Base-by-base conservation (phyloP, 352 stramenopile species). In the Hyaloperonospora brassicae region DNA sequence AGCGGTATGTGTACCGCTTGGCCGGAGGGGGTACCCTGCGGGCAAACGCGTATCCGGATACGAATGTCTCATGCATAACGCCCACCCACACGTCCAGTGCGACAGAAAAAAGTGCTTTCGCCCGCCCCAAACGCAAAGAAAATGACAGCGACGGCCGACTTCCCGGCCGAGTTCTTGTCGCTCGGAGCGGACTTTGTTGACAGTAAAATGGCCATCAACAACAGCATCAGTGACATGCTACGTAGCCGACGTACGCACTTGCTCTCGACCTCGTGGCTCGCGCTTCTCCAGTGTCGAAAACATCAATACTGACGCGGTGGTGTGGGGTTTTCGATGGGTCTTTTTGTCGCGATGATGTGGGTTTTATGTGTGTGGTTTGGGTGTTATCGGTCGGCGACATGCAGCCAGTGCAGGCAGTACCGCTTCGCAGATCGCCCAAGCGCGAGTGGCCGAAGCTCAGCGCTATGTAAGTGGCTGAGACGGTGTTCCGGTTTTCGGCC, bases 141-240 rank as follows among this genome's bases (percentile, higher is more conserved):
- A 21, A 57, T 39, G 50, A 41, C 38, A 51, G 55, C 53, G 47
- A 70, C 70, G 63, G 58, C 60, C 51, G 65, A 68, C 39, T 70
- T 86, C 54, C 75, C 75, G 24, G 55, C 64, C 5, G 68, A 82
- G 57, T 90, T 90, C 57, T 61, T 70, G 48, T 78, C 72, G 46
- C 72, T 88, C 21, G 80, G 88, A 63, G 80, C 84, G 55, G 77
- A 90, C 62, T 90, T 86, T 47, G 73, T 90, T 44, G 77, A 90
- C 40, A 78, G 72, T 66, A 90, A 90, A 65, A 86, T 87, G 55
- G 65, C 75, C 22, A 86, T 90, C 48, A 90, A 90, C 64, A 88
- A 90, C 66, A 73, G 55, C 44, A 76, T 90, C 48, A 79, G 76
- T 49, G 72, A 79, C 14, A 79, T 90, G 7, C 45, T 86, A 36